Percentiles rank a stretch among this genome's conserved stretches.
Conservation (phyloP, 2,329 filamentous ascomycete species). For the Graphium sp. region DNA sequence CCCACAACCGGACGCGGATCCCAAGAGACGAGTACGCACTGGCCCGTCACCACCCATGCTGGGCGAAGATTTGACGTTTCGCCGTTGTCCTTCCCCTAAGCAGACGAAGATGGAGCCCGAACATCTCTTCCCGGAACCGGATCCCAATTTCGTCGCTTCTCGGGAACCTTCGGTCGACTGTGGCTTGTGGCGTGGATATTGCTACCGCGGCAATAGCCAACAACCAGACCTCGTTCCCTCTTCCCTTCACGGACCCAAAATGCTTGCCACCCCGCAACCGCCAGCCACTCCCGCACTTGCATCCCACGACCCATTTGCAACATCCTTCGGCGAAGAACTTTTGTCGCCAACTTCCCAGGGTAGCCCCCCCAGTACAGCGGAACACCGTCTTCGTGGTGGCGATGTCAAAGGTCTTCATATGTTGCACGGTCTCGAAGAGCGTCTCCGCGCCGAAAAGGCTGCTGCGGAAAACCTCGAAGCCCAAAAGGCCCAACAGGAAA, state of each 20-base stretch:
- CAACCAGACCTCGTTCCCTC: no score
- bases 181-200: slow-evolving; percentile 68
- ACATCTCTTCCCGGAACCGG: no score
- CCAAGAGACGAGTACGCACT: no score
- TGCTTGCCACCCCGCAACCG: no score
- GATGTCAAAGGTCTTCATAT: background rate
- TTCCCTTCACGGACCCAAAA: no score
- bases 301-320: slow-evolving; percentile 21
- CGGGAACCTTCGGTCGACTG: slow-evolving; percentile 38
- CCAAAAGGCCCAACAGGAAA: slow-evolving; percentile 18
- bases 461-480: slow-evolving; percentile 1
- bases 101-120: slow-evolving; percentile 69
- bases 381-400: no score
- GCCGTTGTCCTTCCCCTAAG: slow-evolving; percentile 67
- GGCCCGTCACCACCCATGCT: slow-evolving; percentile 96
- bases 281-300: no score
- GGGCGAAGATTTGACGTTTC: slow-evolving; percentile 64
- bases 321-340: no score
- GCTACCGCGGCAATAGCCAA: slow-evolving; percentile 18
- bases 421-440: background rate
- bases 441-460: background rate
- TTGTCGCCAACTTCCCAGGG: no score
- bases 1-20: no score
- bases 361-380: no score
- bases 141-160: slow-evolving; percentile 42